Evolutionary conservation across 2,329 filamentous ascomycete species (phyloP), one percentile per base, ranked within the genome.

Genomic region (Arthrobotrys conoides): DNA sequence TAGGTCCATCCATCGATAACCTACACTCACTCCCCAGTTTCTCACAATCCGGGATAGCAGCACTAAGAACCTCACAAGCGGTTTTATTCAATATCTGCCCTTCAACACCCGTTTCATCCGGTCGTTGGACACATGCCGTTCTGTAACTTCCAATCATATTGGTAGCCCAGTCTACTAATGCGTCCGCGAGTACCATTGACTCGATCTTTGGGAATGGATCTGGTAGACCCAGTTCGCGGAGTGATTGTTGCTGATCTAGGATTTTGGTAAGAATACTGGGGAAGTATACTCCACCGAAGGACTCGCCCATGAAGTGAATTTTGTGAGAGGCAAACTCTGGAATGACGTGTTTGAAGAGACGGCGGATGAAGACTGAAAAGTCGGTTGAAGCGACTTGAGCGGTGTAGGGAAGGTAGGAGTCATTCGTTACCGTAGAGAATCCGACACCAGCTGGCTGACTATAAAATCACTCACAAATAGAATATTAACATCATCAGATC

Each of bases 361-460:
- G 44, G 24, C 72, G 38, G 16, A 76, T 55, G 44, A 76, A 76
- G 46, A 61, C 69, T 2, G 72, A 76, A 36, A 76, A 76, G 48
- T 76, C 72, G 20, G 72, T 64, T 16, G 72, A 38, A 0, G 59
- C 41, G 27, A 53, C 65, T 30, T 70, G 65, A 5, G 48, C 59
- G 20, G 72, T 72, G 44, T 66, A 78, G 12, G 67, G 67, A 44
- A 71, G 55, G 30, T 71, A 78, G 36, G 73, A 67, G 49, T 67
- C 27, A 36, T 71, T 72, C 8, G 48, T 61, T 12, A 55, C 51
- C 0, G 73, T 68, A 3, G 73, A 78, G 33, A 71, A 72, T 0
- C 68, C 73, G 16, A 76, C 72, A 18, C 72, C 72, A 5, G 72
- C 72, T 12, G 72, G 72, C 48, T 76, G 72, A 18, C 72, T 76